Percentiles rank a stretch among this genome's conserved stretches.
Conservation (phyloP, 345 rosid species). For the Triadica sebifera region DNA sequence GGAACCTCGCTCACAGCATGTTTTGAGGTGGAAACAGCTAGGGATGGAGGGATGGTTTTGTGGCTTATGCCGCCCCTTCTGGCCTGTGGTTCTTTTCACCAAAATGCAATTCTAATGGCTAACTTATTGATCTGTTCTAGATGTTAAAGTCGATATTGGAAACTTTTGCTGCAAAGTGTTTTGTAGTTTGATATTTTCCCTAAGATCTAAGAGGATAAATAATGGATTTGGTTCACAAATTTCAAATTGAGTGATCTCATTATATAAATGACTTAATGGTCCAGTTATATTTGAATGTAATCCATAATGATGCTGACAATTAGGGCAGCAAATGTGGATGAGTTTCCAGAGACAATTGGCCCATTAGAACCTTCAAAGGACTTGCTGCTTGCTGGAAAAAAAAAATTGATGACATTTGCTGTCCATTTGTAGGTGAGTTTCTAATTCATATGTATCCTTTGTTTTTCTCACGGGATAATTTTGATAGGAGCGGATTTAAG, state of each 20-base stretch:
- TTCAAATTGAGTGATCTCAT: not conserved
- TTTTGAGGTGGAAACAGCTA: slow-evolving; percentile 12
- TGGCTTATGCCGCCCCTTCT: not conserved
- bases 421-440: not conserved
- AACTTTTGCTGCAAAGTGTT: not conserved
- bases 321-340: not conserved
- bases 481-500: too few species aligned
- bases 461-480: not conserved
- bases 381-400: not conserved
- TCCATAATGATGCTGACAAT: not conserved
- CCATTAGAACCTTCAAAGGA: not conserved
- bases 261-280: not conserved
- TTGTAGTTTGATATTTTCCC: not conserved
- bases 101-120: not conserved
- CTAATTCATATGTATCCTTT: not conserved
- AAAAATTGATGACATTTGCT: not conserved
- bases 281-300: not conserved
- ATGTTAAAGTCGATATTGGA: not conserved
- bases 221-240: not conserved
- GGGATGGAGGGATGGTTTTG: not conserved
- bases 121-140: not conserved
- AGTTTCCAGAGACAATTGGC: not conserved
- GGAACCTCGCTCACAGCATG: slow-evolving; percentile 2
- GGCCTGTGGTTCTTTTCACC: not conserved
- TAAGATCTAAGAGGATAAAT: not conserved